Percentiles rank a stretch among this genome's conserved stretches.
Evolutionary conservation across 2,329 filamentous ascomycete genomes (phyloP).

Genomic region (Cladosporium austrohemisphaericum): DNA sequence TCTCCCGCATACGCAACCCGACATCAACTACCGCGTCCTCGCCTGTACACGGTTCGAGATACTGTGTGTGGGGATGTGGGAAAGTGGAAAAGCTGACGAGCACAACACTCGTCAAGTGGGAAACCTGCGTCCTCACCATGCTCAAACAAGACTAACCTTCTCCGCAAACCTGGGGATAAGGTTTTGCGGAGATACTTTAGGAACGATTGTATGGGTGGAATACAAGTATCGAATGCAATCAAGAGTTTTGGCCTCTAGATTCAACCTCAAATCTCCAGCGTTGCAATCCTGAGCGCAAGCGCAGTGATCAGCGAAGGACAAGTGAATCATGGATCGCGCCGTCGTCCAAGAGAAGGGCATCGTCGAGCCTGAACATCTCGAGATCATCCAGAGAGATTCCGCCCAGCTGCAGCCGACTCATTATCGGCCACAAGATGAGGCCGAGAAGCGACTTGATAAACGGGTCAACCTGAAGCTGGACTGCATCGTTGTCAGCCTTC

Average conservation of each 20-base stretch:
- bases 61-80: too few relatives aligned
- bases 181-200: too few relatives aligned
- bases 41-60: too few relatives aligned
- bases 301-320: neutral
- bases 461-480: conserved; percentile 4
- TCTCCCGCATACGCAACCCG: too few relatives aligned
- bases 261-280: neutral
- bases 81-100: too few relatives aligned
- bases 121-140: too few relatives aligned
- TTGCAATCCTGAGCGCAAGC: neutral
- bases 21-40: too few relatives aligned
- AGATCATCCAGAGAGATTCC: neutral
- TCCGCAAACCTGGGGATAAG: too few relatives aligned
- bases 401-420: conserved; percentile 1
- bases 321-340: neutral
- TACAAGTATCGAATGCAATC: neutral
- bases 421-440: neutral
- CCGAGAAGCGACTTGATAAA: neutral
- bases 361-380: conserved; percentile 1
- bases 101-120: too few relatives aligned
- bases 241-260: neutral
- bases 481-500: neutral
- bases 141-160: too few relatives aligned
- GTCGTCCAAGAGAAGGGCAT: conserved; percentile 2
- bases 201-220: neutral